Evolutionary conservation across 73 alveolate genomes (phyloP).

Genomic region (Blepharisma stoltei): DNA sequence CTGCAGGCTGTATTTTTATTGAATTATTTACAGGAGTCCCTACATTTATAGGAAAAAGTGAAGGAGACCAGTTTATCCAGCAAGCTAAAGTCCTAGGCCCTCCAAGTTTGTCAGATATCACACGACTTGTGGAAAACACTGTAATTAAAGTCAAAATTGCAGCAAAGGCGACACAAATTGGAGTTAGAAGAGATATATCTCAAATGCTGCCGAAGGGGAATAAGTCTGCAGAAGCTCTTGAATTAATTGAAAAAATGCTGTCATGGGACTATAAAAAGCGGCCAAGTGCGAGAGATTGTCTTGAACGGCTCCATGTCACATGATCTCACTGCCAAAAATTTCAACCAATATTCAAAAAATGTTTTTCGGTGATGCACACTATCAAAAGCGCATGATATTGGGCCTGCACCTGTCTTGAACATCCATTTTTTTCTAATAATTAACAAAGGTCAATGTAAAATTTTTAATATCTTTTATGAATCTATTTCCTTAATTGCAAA

Average conservation of each 20-base stretch:
- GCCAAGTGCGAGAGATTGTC: conserved; percentile 33
- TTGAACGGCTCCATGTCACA: conserved; percentile 24
- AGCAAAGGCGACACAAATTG: neutral
- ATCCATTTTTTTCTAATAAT: too few relatives aligned
- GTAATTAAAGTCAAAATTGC: neutral
- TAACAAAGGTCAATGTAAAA: too few relatives aligned
- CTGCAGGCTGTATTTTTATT: conserved; percentile 82
- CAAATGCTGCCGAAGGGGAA: neutral
- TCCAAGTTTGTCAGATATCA: conserved; percentile 29
- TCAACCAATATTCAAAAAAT: too few relatives aligned
- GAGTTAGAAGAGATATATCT: neutral
- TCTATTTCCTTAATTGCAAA: too few relatives aligned
- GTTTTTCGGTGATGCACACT: too few relatives aligned
- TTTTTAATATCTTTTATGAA: too few relatives aligned
- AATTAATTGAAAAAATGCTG: conserved; percentile 29
- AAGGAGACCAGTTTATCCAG: conserved; percentile 52
- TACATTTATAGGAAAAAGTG: conserved; percentile 80
- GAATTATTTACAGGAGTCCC: conserved; percentile 71
- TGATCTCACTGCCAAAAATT: neutral
- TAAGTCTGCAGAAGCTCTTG: conserved; percentile 34
- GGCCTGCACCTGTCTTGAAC: conserved; percentile 24
- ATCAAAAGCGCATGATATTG: too few relatives aligned
- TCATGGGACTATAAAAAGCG: conserved; percentile 31
- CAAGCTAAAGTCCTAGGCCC: conserved; percentile 29
- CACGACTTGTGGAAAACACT: conserved; percentile 26